Conservation (phyloP, 768 basidiomycete genomes). For the Lactarius vividus region DNA sequence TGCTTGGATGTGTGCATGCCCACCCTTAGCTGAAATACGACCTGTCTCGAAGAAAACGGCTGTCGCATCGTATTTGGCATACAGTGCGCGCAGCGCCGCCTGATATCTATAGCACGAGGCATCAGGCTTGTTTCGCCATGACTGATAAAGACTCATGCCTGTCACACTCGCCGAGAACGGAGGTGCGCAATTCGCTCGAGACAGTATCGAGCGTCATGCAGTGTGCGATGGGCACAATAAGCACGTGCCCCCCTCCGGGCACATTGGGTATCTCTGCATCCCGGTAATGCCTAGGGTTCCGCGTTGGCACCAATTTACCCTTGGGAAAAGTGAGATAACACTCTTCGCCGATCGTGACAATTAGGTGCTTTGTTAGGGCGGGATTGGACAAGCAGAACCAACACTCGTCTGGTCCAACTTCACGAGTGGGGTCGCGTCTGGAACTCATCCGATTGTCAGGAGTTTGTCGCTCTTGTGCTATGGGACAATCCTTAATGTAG, state of each 20-base stretch:
- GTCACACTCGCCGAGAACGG: slow-evolving; percentile 79
- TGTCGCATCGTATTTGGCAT: slow-evolving; percentile 61
- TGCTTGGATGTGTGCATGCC: slow-evolving; percentile 91
- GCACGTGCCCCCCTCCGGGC: slow-evolving; percentile 94
- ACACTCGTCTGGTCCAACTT: slow-evolving; percentile 87
- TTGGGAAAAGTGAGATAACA: slow-evolving; percentile 96
- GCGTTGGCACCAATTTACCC: slow-evolving; percentile 88
- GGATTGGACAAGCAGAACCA: slow-evolving; percentile 99
- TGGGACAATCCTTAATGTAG: slow-evolving; percentile 83
- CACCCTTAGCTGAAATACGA: slow-evolving; percentile 77
- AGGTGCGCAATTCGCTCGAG: slow-evolving; percentile 68
- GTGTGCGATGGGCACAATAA: slow-evolving; percentile 92
- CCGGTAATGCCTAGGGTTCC: slow-evolving; percentile 46
- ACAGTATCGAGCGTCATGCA: slow-evolving; percentile 85
- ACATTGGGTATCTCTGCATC: slow-evolving; percentile 44
- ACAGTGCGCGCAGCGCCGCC: slow-evolving; percentile 66
- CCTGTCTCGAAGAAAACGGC: slow-evolving; percentile 88
- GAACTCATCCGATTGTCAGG: slow-evolving; percentile 37
- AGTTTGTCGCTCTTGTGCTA: slow-evolving; percentile 53
- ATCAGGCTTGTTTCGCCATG: neutral
- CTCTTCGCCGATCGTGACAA: slow-evolving; percentile 89
- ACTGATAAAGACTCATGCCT: slow-evolving; percentile 43
- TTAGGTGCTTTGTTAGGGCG: slow-evolving; percentile 89
- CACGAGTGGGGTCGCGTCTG: slow-evolving; percentile 61
- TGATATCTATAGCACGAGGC: slow-evolving; percentile 58